phyloP scores from a whole-genome alignment of 176 grass and related monocot genomes.

The Raddia distichophylla region DNA sequence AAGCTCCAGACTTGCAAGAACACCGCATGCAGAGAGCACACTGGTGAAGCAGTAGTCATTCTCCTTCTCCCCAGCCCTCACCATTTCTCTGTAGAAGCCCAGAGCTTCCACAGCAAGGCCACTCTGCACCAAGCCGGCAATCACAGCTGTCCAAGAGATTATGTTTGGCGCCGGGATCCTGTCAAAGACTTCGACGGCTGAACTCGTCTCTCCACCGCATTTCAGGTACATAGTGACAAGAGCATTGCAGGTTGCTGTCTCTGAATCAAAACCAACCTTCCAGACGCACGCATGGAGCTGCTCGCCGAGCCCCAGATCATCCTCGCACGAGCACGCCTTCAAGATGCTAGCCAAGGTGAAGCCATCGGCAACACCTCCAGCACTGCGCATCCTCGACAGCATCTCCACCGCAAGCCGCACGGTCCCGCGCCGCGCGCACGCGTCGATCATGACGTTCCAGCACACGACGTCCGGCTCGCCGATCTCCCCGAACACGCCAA shows the following conservation, averaged over 20 bases:
- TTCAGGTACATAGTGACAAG: conserved; percentile 53
- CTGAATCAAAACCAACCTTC: conserved; percentile 36
- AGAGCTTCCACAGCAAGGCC: not conserved
- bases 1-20: conserved; percentile 39
- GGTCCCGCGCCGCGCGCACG: conserved; percentile 34
- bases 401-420: conserved; percentile 9
- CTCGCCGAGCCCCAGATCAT: conserved; percentile 33
- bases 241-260: conserved; percentile 39
- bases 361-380: not conserved
- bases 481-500: conserved; percentile 36
- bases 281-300: conserved; percentile 49
- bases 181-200: conserved; percentile 27
- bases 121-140: conserved; percentile 23
- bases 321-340: conserved; percentile 28
- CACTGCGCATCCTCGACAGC: conserved; percentile 42
- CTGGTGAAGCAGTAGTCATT: conserved; percentile 25
- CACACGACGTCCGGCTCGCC: conserved; percentile 29
- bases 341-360: conserved; percentile 47
- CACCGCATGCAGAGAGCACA: not conserved
- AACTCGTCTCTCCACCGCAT: conserved; percentile 35
- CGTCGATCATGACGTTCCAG: conserved; percentile 50
- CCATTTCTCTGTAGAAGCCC: conserved; percentile 33
- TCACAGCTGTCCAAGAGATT: conserved; percentile 52
- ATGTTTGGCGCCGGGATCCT: conserved; percentile 28
- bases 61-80: conserved; percentile 15